Evolutionary conservation across 345 rosid species (phyloP), one percentile per base, ranked within the genome.

Genomic region (Eucalyptus globulus): DNA sequence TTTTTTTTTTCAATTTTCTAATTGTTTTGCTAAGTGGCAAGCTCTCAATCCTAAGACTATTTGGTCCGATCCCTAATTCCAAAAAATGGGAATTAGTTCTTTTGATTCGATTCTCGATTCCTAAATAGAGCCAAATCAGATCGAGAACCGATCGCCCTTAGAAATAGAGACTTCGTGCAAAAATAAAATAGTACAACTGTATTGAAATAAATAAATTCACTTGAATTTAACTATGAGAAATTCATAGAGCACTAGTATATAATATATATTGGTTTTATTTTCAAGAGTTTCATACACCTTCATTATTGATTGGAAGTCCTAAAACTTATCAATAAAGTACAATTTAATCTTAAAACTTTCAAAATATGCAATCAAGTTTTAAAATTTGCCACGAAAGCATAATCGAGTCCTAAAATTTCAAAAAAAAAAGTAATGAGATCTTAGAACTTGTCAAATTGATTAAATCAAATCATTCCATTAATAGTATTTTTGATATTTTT

Each of bases 11-110:
- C 0, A 51, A 53, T 3, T 53, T 53, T 53, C 24, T 17, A 53
- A 3, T 16, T 51, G 3, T 17, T 53, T 53, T 0, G 11, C 58
- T 8, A 19, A 21, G 26, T 53, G 58, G 16, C 2, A 8, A 0
- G 58, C 21, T 53, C 58, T 53, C 0, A 21, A 0, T 21, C 11
- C 26, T 53, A 21, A 53, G 58, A 53, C 0, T 0, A 19, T 53
- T 0, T 2, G 11, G 5, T 53, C 24, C 0, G 0, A 0, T 8
- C 11, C 58, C 0, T 0, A 0, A 53, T 53, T 11, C 58, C 58
- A 21, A 53, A 53, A 19, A 53, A 8, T 53, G 11, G 26, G 11
- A 53, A 53, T 0, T 0, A 0, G 0, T 53, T 4, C 5, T 53
- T 53, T 2, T 2, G 0, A 53, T 19, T 53, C 5, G 5, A 0